Conservation (phyloP, 495 filamentous ascomycete species). For the Cercophora scortea region DNA sequence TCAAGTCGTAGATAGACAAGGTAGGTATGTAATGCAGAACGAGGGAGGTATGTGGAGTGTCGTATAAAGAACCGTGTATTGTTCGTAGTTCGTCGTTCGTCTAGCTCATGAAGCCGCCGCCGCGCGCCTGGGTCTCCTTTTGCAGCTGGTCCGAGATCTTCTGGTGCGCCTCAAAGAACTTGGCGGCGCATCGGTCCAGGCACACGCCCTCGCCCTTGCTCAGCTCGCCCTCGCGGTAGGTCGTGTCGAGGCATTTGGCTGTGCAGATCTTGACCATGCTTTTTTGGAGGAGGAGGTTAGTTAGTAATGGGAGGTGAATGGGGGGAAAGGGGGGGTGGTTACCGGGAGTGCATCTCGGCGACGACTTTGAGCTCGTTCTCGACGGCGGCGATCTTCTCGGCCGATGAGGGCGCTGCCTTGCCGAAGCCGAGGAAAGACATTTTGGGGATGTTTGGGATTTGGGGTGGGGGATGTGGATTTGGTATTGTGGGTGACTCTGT, state of each 20-base stretch:
- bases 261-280: slow-evolving; percentile 84
- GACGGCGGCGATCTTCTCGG: slow-evolving; percentile 89
- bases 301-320: neutral
- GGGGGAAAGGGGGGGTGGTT: slow-evolving; percentile 10
- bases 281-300: neutral
- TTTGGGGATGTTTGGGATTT: slow-evolving; percentile 26
- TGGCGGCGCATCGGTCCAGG: slow-evolving; percentile 89
- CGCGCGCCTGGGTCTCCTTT: slow-evolving; percentile 36
- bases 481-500: neutral
- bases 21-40: too few relatives aligned
- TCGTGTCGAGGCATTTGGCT: slow-evolving; percentile 80
- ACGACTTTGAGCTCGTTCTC: slow-evolving; percentile 93
- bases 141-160: slow-evolving; percentile 65
- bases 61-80: neutral
- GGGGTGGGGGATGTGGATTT: neutral
- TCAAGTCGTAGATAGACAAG: too few relatives aligned
- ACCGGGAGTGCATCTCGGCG: slow-evolving; percentile 95
- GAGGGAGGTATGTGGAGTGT: too few relatives aligned
- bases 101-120: slow-evolving; percentile 17
- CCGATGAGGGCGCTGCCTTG: slow-evolving; percentile 81
- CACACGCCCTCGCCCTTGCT: slow-evolving; percentile 98
- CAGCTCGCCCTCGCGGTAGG: slow-evolving; percentile 90
- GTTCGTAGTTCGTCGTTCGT: neutral
- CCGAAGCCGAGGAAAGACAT: slow-evolving; percentile 96
- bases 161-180: slow-evolving; percentile 97